Conservation (phyloP, 495 filamentous ascomycete genomes). For the Penicillium arizonense region DNA sequence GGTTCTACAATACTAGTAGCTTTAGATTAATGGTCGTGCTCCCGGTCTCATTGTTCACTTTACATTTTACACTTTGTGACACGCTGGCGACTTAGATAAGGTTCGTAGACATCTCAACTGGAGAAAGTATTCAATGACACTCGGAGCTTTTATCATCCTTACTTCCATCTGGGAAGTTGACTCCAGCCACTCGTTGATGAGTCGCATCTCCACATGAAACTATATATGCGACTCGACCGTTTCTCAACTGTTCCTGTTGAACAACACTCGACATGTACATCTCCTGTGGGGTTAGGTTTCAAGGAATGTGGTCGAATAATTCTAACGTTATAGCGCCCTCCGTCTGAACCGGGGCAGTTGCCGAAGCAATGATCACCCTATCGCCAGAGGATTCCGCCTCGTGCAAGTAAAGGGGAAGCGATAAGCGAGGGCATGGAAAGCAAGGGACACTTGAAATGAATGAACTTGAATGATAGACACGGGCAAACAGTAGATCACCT, state of each 20-base stretch:
- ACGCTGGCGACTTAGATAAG: constrained; percentile 21
- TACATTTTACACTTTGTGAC: constrained; percentile 6
- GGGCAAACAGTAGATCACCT: constrained; percentile 14
- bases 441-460: constrained; percentile 20
- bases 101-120: constrained; percentile 22
- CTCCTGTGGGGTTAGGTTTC: neutral
- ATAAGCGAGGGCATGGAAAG: constrained; percentile 12
- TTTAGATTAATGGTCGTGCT: neutral
- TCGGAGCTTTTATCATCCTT: constrained; percentile 23
- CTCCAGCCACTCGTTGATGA: constrained; percentile 12
- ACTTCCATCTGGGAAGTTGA: constrained; percentile 14
- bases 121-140: constrained; percentile 5
- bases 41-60: neutral
- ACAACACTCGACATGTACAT: neutral
- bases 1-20: no score
- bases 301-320: constrained; percentile 2
- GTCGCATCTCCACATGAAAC: neutral
- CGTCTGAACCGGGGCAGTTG: constrained; percentile 4
- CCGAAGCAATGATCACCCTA: constrained; percentile 7
- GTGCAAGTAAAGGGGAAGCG: constrained; percentile 7
- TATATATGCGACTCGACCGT: constrained; percentile 24
- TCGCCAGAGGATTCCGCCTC: constrained; percentile 1
- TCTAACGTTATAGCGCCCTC: neutral
- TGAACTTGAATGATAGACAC: constrained; percentile 18
- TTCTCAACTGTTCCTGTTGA: constrained; percentile 10